Conservation (phyloP, 1,139 yeast genomes). For the Maudiozyma humilis region DNA sequence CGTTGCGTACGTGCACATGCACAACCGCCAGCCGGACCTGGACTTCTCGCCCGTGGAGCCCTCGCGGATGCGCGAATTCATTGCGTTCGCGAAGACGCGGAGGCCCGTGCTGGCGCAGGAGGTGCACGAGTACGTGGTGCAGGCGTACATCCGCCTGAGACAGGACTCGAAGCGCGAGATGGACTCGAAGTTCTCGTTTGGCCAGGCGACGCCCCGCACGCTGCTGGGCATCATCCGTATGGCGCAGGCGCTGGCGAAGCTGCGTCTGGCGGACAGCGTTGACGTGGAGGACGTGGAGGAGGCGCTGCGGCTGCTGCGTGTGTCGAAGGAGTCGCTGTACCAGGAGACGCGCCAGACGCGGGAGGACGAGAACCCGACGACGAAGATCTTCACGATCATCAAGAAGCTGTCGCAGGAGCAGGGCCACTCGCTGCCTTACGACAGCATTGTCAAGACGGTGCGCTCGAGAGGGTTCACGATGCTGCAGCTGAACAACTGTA, state of each 20-base stretch:
- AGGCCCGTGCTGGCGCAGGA: constrained; percentile 83
- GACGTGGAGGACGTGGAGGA: constrained; percentile 84
- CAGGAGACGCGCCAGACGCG: constrained; percentile 42
- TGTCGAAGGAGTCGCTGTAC: constrained; percentile 73
- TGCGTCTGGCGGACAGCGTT: constrained; percentile 71
- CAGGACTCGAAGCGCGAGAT: constrained; percentile 79
- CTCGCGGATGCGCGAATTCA: constrained; percentile 73
- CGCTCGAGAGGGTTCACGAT: constrained; percentile 79
- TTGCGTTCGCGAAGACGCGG: constrained; percentile 75
- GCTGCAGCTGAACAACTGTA: constrained; percentile 66
- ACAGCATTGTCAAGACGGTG: constrained; percentile 56
- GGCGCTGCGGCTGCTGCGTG: constrained; percentile 78
- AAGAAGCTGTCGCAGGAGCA: constrained; percentile 31
- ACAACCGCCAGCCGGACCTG: constrained; percentile 74
- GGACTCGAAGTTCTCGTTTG: constrained; percentile 68
- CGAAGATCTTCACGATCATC: constrained; percentile 52
- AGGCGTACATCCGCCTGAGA: constrained; percentile 81
- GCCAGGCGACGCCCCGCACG: constrained; percentile 94
- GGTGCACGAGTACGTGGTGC: constrained; percentile 82
- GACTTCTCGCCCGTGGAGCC: constrained; percentile 74
- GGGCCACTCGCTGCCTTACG: constrained; percentile 43
- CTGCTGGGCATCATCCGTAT: constrained; percentile 83
- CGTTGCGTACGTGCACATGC: constrained; percentile 94
- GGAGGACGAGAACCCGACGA: constrained; percentile 48
- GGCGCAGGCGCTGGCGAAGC: constrained; percentile 89